Base-by-base conservation (phyloP, 441 rosid genomes). In the Populus hybrid region DNA sequence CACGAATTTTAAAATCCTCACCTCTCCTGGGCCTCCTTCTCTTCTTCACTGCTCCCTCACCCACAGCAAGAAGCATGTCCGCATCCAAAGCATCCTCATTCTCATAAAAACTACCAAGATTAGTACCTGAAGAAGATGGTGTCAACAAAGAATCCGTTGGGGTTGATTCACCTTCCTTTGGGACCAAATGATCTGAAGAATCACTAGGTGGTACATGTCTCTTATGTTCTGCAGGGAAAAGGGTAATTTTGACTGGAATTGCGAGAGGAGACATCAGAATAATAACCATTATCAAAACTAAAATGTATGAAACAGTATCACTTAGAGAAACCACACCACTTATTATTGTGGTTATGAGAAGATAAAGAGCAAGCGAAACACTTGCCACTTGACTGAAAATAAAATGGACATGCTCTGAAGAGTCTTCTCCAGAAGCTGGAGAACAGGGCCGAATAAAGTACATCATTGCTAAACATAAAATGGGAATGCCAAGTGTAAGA, bases 231-330 rank as follows among this genome's bases (percentile, higher is more conserved):
- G 85, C 79, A 38, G 95, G 98, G 82, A 87, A 91, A 74, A 96
- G 84, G 12, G 99, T 92, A 98, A 96, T 94, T 89, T 92, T 96
- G 86, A 94, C 64, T 28, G 99, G 99, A 84, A 94, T 83, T 21
- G 88, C 98, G 68, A 96, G 94, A 79, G 98, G 98, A 53, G 98
- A 81, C 79, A 87, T 46, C 88, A 94, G 67, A 72, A 94, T 32
- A 19, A 91, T 42, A 34, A 88, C 85, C 94, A 90, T 88, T 65
- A 90, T 34, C 30, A 87, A 93, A 65, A 96, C 78, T 69, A 94
- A 79, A 28, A 76, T 40, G 77, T 88, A 92, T 34, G 88, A 81
- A 78, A 91, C 83, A 53, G 76, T 68, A 36, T 71, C 73, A 10
- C 87, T 84, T 35, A 91, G 69, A 30, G 88, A 35, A 76, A 83